phyloP scores from a whole-genome alignment of 2,329 filamentous ascomycete species.

The Pseudocercospora fijiensis region DNA sequence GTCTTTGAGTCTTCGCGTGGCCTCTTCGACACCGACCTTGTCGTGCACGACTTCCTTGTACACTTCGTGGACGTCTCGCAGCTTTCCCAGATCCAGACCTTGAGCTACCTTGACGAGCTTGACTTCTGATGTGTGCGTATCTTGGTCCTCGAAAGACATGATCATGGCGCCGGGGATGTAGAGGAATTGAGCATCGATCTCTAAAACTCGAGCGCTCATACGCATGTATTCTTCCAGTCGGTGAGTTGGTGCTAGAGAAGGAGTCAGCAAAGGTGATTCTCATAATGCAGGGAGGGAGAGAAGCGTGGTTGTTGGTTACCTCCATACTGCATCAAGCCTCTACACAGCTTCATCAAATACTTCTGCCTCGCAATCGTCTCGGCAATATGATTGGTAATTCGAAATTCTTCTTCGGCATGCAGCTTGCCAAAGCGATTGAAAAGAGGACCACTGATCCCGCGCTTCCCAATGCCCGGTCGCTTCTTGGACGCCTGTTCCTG shows the following conservation, averaged over 20 bases:
- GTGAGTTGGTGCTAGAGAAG: constrained; percentile 66
- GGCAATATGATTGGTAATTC: constrained; percentile 62
- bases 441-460: constrained; percentile 37
- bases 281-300: too few species aligned
- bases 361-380: constrained; percentile 74
- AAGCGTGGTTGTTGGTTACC: too few species aligned
- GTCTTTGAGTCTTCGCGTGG: constrained; percentile 60
- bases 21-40: constrained; percentile 69
- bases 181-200: constrained; percentile 84
- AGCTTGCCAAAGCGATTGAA: constrained; percentile 38
- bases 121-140: constrained; percentile 76
- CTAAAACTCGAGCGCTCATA: constrained; percentile 83
- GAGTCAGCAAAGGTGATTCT: too few species aligned
- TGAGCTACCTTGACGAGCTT: constrained; percentile 69
- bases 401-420: constrained; percentile 52
- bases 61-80: constrained; percentile 71
- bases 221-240: constrained; percentile 87
- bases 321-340: constrained; percentile 83
- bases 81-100: constrained; percentile 70
- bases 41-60: constrained; percentile 82
- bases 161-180: constrained; percentile 95
- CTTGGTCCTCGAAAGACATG: constrained; percentile 76
- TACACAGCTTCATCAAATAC: constrained; percentile 81
- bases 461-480: constrained; percentile 31
- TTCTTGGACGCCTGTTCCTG: constrained; percentile 42